phyloP scores from a whole-genome alignment of 306 rosid species.

The Trifolium fragiferum region DNA sequence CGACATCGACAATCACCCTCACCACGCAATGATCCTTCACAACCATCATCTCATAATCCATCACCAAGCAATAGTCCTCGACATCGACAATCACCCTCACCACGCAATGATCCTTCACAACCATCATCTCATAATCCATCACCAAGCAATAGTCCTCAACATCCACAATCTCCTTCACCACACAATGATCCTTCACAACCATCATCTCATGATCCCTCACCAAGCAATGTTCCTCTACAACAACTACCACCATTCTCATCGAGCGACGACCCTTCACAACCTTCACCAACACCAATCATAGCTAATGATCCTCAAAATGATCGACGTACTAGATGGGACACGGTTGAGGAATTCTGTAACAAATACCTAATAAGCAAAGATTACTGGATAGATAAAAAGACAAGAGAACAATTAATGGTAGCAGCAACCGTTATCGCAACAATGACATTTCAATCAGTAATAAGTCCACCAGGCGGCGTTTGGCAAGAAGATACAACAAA shows the following conservation, averaged over 20 bases:
- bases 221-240: not conserved
- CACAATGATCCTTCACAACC: not conserved
- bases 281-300: not conserved
- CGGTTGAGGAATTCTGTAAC: slow-evolving; percentile 27
- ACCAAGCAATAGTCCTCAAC: too few species aligned
- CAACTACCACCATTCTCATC: not conserved
- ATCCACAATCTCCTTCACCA: not conserved
- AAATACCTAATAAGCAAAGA: slow-evolving; percentile 36
- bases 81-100: not conserved
- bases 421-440: slow-evolving; percentile 50
- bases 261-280: not conserved
- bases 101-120: not conserved
- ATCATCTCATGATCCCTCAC: not conserved
- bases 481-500: slow-evolving; percentile 30
- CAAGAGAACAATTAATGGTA: slow-evolving; percentile 36
- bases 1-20: not conserved
- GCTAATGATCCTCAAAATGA: not conserved
- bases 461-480: slow-evolving; percentile 55
- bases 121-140: too few species aligned
- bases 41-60: not conserved
- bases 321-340: not conserved
- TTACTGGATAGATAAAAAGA: slow-evolving; percentile 30
- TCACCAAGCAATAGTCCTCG: not conserved
- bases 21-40: not conserved
- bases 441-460: slow-evolving; percentile 45